phyloP scores from a whole-genome alignment of 2,329 filamentous ascomycete species.

The Elsinoe arachidis region DNA sequence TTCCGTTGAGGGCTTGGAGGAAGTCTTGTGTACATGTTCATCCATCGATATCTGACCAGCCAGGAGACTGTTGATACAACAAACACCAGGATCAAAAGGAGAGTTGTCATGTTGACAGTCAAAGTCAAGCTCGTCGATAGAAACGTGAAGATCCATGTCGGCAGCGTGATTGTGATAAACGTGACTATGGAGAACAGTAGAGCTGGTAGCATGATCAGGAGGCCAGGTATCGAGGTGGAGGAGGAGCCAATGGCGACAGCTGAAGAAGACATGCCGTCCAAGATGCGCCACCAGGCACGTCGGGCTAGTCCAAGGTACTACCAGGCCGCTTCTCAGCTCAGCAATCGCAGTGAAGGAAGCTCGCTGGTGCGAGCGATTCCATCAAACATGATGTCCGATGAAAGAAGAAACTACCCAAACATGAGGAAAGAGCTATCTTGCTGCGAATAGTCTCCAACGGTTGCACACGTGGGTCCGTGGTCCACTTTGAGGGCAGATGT shows the following conservation, averaged over 20 bases:
- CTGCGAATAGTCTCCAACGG: too few relatives aligned
- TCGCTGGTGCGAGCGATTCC: background rate
- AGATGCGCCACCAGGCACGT: background rate
- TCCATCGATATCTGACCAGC: conserved; percentile 88
- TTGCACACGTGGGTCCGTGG: too few relatives aligned
- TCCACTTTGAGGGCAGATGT: too few relatives aligned
- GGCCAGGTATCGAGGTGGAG: conserved; percentile 22
- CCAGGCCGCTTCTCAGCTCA: background rate
- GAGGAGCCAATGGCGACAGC: conserved; percentile 2
- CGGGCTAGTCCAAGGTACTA: background rate
- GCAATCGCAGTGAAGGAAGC: background rate
- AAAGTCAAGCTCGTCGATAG: conserved; percentile 92
- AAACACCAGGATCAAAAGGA: conserved; percentile 72
- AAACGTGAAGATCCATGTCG: conserved; percentile 78
- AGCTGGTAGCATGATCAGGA: conserved; percentile 42
- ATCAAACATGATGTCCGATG: background rate
- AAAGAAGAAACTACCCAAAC: background rate
- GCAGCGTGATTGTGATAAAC: conserved; percentile 79
- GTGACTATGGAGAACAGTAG: conserved; percentile 70
- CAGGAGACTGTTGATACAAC: conserved; percentile 81
- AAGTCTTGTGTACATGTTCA: conserved; percentile 93
- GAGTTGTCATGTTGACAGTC: conserved; percentile 95
- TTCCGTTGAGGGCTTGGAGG: conserved; percentile 93
- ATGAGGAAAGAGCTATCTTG: background rate
- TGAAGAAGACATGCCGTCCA: background rate